Base-by-base conservation (phyloP, 1,284 basidiomycete genomes). In the Fistulinella cinereoalba region DNA sequence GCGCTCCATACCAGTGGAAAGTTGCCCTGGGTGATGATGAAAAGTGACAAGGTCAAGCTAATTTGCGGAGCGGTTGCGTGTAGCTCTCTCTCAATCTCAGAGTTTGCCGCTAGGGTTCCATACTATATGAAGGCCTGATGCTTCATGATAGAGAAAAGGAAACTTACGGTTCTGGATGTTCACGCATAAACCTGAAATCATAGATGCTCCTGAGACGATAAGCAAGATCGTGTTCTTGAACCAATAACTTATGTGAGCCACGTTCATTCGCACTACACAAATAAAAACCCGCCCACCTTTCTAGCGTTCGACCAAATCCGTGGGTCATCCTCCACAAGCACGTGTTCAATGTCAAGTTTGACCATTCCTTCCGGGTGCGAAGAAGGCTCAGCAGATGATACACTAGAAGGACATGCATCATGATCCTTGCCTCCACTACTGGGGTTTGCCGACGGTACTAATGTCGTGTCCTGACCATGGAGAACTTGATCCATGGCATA, bases 21-120 rank as follows among this genome's bases (percentile, higher is more conserved):
- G 16, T 71, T 56, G 1, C 89, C 88, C 65, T 90, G 88, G 12
- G 85, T 61, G n/a, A 91, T 70, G 54, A 94, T 86, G 68, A 91
- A 95, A 12, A 91, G 56, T 3, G 87, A 85, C 22, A 94, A 63
- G 57, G 79, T 87, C 57, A 85, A 72, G 42, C 88, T 87, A 47
- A 95, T 83, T 43, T 89, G 74, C 2, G 77, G 72, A 42, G 80
- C 74, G 0, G 79, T 82, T 1, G 88, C 86, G 49, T 80, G 73
- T n/a, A 93, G 70, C 36, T 86, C 74, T 1, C 61, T 56, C 54
- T 86, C 73, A 57, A 94, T 82, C 46, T 89, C 75, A 37, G 81
- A 73, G 39, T 92, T 85, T 1, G 84, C 81, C 41, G 85, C 85
- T 79, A 54, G 44, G n/a, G n/a, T n/a, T n/a, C n/a, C n/a, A 13